These are phyloP conservation scores for Cercospora beticola DNA, from an alignment of 2,329 filamentous ascomycete species.

Conservation along the genomic window DNA sequence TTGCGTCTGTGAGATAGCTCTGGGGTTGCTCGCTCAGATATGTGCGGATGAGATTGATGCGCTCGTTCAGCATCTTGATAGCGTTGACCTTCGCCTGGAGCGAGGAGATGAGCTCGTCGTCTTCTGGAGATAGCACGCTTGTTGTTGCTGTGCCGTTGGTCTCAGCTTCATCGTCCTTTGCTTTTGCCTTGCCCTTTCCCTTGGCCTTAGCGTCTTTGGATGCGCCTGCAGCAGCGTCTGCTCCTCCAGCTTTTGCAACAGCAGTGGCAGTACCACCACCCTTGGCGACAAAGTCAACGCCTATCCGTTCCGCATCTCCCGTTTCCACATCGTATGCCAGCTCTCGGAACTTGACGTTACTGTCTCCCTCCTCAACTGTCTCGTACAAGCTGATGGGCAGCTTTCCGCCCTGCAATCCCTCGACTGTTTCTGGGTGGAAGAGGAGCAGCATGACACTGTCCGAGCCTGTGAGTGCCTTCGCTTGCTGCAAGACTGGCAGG, in stretches of 20 bases:
- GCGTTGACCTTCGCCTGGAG: slow-evolving; percentile 89
- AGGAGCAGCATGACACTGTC: slow-evolving; percentile 85
- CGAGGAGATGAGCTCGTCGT: slow-evolving; percentile 64
- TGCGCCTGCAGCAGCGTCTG: slow-evolving; percentile 22
- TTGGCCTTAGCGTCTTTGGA: slow-evolving; percentile 40
- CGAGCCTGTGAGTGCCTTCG: slow-evolving; percentile 55
- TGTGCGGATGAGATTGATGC: slow-evolving; percentile 55
- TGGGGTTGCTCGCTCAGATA: slow-evolving; percentile 74
- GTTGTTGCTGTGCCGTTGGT: slow-evolving; percentile 35
- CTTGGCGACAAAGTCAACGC: slow-evolving; percentile 86
- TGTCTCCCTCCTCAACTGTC: slow-evolving; percentile 69
- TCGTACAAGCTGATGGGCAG: slow-evolving; percentile 92
- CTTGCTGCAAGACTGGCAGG: slow-evolving; percentile 74
- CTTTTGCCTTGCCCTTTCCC: slow-evolving; percentile 42
- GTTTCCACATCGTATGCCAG: slow-evolving; percentile 87
- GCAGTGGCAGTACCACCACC: slow-evolving; percentile 78
- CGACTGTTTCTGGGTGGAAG: slow-evolving; percentile 69
- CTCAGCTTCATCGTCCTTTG: slow-evolving; percentile 46
- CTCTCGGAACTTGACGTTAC: slow-evolving; percentile 74
- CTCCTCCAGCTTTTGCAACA: slow-evolving; percentile 38
- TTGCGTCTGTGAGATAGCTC: slow-evolving; percentile 58
- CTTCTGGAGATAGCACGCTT: slow-evolving; percentile 56
- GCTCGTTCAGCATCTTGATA: slow-evolving; percentile 80
- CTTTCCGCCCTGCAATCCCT: slow-evolving; percentile 66
- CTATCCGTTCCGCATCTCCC: slow-evolving; percentile 96